Base-by-base conservation (phyloP, 2,329 filamentous ascomycete genomes). In the Microdochium trichocladiopsis region DNA sequence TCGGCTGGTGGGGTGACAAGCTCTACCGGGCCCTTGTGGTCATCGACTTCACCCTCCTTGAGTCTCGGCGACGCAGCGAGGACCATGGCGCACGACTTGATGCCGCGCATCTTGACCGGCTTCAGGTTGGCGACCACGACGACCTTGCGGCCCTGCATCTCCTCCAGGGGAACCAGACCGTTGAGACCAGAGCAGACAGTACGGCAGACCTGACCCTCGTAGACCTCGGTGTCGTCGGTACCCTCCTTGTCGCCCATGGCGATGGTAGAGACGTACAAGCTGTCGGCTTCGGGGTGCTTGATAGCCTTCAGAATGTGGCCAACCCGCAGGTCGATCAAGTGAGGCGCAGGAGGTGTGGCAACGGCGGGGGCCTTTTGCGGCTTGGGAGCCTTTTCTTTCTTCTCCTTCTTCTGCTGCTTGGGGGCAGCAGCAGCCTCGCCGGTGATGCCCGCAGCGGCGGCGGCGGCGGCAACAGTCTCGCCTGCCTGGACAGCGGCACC, bases 141-240 rank as follows among this genome's bases (percentile, higher is more conserved):
- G 55, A 99, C 90, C 75, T 95, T 95, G 69, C 94, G 90, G 65
- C 86, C 85, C 71, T 99, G 94, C 94, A 99, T 96, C 70, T 96
- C 90, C 70, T 90, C 90, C 48, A 99, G 79, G 1, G 94, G 94
- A 1, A 99, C 75, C 25, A 96, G 82, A 8, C 94, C 94, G 70
- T 96, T 96, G 58, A 99, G 81, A 25, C 94, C 94, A 2, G 94
- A 97, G 82, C 94, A 99, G 49, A 99, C 93, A 16, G 93, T 99
- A 48, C 94, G 88, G 63, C 92, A 90, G 45, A 93, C 79, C 73
- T 96, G 90, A 56, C 92, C 92, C 66, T 96, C 92, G 70, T 89
- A 89, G 73, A 96, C 90, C 61, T 84, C 82, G 37, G 93, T 96
- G 74, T 97, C 93, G 47, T 96, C 89, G 45, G 86, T 84, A 57